Percentiles rank a stretch among this genome's conserved stretches.
Evolutionary conservation across 768 basidiomycete genomes (phyloP).

Genomic region (Amanita phalloides): DNA sequence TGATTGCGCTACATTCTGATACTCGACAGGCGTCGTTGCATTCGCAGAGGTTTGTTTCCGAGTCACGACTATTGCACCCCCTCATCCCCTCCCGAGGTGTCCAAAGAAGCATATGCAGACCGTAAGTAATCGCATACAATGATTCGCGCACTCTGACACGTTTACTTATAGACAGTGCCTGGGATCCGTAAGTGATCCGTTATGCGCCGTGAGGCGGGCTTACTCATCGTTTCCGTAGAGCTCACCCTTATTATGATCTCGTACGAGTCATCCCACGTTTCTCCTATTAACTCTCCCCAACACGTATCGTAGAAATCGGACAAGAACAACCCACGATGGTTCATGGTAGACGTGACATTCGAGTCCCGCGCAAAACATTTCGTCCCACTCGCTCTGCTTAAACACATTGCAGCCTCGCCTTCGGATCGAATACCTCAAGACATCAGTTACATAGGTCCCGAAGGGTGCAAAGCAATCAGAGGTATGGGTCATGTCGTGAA

Average conservation of each 20-base stretch:
- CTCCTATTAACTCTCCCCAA: neutral
- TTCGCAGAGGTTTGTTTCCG: slow-evolving; percentile 56
- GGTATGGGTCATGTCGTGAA: slow-evolving; percentile 23
- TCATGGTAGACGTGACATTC: slow-evolving; percentile 82
- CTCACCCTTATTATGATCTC: slow-evolving; percentile 75
- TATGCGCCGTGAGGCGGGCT: neutral
- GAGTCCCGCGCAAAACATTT: slow-evolving; percentile 54
- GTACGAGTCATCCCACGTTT: slow-evolving; percentile 26
- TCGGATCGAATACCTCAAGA: slow-evolving; percentile 32
- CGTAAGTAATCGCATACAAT: slow-evolving; percentile 33
- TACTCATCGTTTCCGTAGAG: slow-evolving; percentile 15
- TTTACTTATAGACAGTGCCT: slow-evolving; percentile 62
- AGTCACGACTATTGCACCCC: neutral
- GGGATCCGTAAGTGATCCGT: slow-evolving; percentile 56
- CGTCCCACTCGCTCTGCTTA: slow-evolving; percentile 68
- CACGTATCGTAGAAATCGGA: slow-evolving; percentile 59
- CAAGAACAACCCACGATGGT: slow-evolving; percentile 73
- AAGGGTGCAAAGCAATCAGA: slow-evolving; percentile 54
- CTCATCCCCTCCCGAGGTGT: slow-evolving; percentile 37
- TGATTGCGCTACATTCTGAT: neutral
- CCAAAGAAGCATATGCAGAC: slow-evolving; percentile 84
- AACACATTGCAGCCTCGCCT: slow-evolving; percentile 40
- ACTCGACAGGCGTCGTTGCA: slow-evolving; percentile 54
- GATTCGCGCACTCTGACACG: slow-evolving; percentile 1
- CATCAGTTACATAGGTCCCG: slow-evolving; percentile 56